Evolutionary conservation across 2,329 filamentous ascomycete species (phyloP), one percentile per base, ranked within the genome.

Genomic region (Chalaropsis ovoidea): DNA sequence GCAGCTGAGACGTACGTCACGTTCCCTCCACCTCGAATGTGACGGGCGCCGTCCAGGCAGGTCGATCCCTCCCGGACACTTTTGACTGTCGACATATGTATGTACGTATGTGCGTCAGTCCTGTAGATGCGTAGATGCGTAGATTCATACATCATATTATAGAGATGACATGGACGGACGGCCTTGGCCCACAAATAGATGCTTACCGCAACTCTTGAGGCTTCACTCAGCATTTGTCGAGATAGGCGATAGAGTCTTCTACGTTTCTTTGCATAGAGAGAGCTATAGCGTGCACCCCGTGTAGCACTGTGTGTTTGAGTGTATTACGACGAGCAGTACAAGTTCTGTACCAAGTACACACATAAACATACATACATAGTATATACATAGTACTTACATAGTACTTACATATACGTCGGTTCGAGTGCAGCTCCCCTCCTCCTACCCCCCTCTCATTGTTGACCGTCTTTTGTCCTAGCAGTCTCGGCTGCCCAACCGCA

Each of bases 201-300:
- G 27, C 54, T 58, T 58, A 58, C 54, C 27, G 27, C 54, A 58
- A 39, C 54, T 58, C 27, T 35, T 58, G 31, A 13, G 24, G 54
- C 54, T 35, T 58, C 17, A 39, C 1, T 39, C 24, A 35, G 54
- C 27, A 17, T 19, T 15, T 35, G 3, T n/a, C n/a, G 27, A 17
- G 27, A 56, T 56, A 13, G 27, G 0, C 35, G 24, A 56, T n/a
- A 15, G 52, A n/a, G 11, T 19, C 17, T 3, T 39, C 31, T 58
- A 8, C 54, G 54, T 39, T 58, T 58, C 31, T 27, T 58, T 58
- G 54, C 54, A 58, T 39, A 15, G 31, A 11, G 8, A 35, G 31
- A n/a, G 31, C 54, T 58, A 27, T 27, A 58, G 24, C 8, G 27
- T n/a, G 54, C n/a, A 13, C n/a, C 3, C 7, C 54, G n/a, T 15